A percentile compares a stretch with the other conserved stretches of the same genome.
These are phyloP conservation scores for Manihot esculenta DNA, from an alignment of 441 rosid species.

Conservation along the genomic window DNA sequence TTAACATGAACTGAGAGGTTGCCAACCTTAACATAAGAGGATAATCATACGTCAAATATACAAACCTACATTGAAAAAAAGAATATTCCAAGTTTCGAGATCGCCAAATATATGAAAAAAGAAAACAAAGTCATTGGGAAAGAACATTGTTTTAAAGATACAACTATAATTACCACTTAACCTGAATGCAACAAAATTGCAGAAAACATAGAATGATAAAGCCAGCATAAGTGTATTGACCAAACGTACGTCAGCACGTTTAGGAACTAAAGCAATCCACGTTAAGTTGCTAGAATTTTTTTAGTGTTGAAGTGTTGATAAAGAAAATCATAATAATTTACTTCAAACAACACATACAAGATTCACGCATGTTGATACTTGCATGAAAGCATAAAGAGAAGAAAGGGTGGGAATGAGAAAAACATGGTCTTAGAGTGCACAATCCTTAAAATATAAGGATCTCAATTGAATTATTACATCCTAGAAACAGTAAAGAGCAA, in stretches of 20 bases:
- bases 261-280: not conserved
- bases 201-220: not conserved
- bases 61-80: not conserved
- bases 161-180: not conserved
- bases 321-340: constrained; percentile 3
- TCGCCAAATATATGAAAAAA: not conserved
- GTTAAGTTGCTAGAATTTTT: not conserved
- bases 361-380: no score
- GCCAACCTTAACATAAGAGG: not conserved
- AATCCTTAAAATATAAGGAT: not conserved
- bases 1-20: not conserved
- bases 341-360: not conserved
- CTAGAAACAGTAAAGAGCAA: not conserved
- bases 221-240: not conserved
- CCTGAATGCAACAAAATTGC: not conserved
- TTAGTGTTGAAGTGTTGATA: not conserved
- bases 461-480: not conserved
- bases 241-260: not conserved
- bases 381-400: not conserved
- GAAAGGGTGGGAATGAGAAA: not conserved
- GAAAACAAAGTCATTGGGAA: not conserved
- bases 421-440: not conserved
- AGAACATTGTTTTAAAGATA: not conserved
- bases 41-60: not conserved
- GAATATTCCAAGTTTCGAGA: not conserved